Evolutionary conservation across 129 eudicot genomes (phyloP), one percentile per base, ranked within the genome.

Genomic region (Scalesia atractyloides): DNA sequence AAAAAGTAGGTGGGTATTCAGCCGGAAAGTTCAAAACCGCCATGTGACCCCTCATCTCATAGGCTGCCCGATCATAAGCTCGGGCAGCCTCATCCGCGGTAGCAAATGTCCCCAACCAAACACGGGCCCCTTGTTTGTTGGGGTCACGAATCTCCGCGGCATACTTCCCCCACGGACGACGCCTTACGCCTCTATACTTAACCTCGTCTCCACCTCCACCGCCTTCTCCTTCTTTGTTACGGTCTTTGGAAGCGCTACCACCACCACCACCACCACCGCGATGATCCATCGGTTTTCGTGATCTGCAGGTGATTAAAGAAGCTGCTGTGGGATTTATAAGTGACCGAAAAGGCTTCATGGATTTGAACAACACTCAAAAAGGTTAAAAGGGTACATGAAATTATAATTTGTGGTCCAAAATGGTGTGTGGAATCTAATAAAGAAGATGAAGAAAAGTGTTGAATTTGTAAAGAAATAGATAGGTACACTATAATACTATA

Each of bases 31-130:
- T 85, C 51, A 85, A 75, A 60, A 82, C 75, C 9, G 89, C 89
- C 70, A 74, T 70, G 30, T 68, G 79, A 11, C 89, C 89, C 14
- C 89, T 75, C 77, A 75, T 81, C 1, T 34, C 58, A 16, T 61
- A 84, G 7, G 89, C 89, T 4, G 89, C 85, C 56, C 64, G 73
- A 41, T 84, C 89, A 41, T 84, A 84, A 17, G 89, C 89, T 54
- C 89, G 43, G 5, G 89, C 89, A 1, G 89, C 89, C 26, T 81
- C 89, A 64, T 84, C 86, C 10, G 86, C 89, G 5, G 79, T 84
- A 1, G 77, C 74, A 59, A 81, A 84, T 9, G 89, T 84, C 14
- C 89, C 89, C 0, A 84, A 57, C 89, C 89, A 84, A 33, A 77
- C 64, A 37, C 86, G 64, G 5, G 66, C 73, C 0, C 89, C 89